Base-by-base conservation (phyloP, 83 land plant genomes). In the Picea mariana region DNA sequence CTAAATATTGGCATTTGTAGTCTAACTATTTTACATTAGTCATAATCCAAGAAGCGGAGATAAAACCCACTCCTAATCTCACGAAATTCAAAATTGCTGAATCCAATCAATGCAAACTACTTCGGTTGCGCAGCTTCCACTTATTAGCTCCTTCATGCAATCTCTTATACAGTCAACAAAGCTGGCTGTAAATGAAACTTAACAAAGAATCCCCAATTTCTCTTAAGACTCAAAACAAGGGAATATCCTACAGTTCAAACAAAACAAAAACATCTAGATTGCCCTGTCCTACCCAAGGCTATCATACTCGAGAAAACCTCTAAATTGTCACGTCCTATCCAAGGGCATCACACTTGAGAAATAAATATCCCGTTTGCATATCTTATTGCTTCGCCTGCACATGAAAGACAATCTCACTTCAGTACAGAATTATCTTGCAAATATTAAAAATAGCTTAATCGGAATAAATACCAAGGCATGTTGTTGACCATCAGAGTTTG, bases 301-400 rank as follows among this genome's bases (percentile, higher is more conserved):
- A 47, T 47, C 21, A 47, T 73, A 11, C 59, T 44, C 24, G 12
- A 11, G 49, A 47, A 47, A 73, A 42, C 77, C 9, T 73, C 77
- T 42, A 44, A 26, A 47, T 73, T 73, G 75, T 71, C 16, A 49
- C 49, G 55, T 49, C 24, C n/a, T 73, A 47, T 73, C 59, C 58
- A 73, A n/a, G 77, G 27, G 58, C 77, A 73, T 47, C 21, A 73
- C 21, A 11, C 26, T 44, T 23, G 5, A 11, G 49, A 73, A 47
- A 73, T 11, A 52, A 52, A 52, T 52, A 52, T 52, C 58, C 58
- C 58, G 58, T 21, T 47, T 73, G 59, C 77, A 9, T 73, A 23
- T 5, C 15, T 73, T 73, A 73, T 24, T 73, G 77, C 27, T 73
- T 73, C 15, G 77, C 59, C 77, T 73, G 77, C 59, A 73, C 77